phyloP scores from a whole-genome alignment of 2,329 filamentous ascomycete species.

The Rutstroemia sp. region DNA sequence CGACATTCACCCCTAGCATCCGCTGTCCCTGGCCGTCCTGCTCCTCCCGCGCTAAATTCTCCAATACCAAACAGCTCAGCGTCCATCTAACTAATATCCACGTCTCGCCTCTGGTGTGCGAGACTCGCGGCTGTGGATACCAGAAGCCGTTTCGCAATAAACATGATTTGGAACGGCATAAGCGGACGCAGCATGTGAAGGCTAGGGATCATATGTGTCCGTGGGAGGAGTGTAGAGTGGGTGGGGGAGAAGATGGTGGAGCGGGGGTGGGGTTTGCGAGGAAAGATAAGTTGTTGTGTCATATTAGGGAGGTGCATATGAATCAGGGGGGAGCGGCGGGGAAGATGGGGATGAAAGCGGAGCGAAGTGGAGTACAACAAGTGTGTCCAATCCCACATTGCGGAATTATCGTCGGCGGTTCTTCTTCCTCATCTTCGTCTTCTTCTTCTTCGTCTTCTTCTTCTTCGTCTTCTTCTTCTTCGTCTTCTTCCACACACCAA shows the following conservation, averaged over 20 bases:
- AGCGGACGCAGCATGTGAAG: neutral
- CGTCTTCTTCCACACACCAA: too few relatives aligned
- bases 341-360: too few relatives aligned
- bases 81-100: conserved; percentile 2
- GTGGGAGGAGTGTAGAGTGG: neutral
- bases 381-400: neutral
- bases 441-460: too few relatives aligned
- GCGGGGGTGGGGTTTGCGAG: neutral
- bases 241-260: neutral
- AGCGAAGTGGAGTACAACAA: neutral
- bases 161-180: conserved; percentile 2
- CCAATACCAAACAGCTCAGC: neutral
- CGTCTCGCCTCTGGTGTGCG: neutral
- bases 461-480: too few relatives aligned
- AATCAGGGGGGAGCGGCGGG: neutral
- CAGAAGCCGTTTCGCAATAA: conserved; percentile 7
- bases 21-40: neutral
- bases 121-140: neutral
- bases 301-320: neutral
- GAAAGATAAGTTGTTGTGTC: conserved; percentile 1
- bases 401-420: neutral
- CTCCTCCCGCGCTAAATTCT: neutral
- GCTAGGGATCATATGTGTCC: neutral
- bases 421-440: too few relatives aligned
- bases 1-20: neutral